Evolutionary conservation across 2,329 filamentous ascomycete species (phyloP).

Genomic region (Chalaropsis thielavioides): DNA sequence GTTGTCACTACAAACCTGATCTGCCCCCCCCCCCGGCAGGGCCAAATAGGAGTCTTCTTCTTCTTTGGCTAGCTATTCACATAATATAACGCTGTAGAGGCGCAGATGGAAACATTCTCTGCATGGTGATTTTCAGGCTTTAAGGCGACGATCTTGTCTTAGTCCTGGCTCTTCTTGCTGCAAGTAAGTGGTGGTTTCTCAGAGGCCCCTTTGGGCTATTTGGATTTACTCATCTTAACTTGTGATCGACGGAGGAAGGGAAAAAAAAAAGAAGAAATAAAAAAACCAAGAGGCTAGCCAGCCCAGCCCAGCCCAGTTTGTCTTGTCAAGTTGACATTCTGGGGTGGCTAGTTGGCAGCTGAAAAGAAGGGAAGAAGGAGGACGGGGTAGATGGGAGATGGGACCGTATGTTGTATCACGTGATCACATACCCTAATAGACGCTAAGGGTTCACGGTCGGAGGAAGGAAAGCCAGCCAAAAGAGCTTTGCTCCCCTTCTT

Average conservation of each 20-base stretch:
- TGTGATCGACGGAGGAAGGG: not conserved
- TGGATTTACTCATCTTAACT: not conserved
- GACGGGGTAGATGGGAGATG: not conserved
- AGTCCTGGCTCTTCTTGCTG: not conserved
- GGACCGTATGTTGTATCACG: not conserved
- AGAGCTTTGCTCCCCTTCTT: no score
- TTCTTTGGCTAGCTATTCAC: not conserved
- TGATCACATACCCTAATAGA: not conserved
- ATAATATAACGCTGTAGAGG: no score
- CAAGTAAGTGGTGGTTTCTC: not conserved
- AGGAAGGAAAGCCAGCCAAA: not conserved
- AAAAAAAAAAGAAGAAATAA: no score
- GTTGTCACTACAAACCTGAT: not conserved
- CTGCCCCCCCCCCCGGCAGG: not conserved
- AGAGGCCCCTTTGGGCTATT: not conserved
- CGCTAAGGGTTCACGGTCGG: no score
- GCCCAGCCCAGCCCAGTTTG: not conserved
- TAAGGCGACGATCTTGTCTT: not conserved
- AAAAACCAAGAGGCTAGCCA: conserved; percentile 2
- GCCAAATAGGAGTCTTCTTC: not conserved
- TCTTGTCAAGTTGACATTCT: conserved; percentile 4
- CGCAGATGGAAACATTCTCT: no score
- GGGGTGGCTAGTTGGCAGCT: not conserved
- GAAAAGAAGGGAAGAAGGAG: conserved; percentile 1
- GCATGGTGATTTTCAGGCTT: not conserved